Evolutionary conservation across 2,329 filamentous ascomycete species (phyloP).

Genomic region (Verticillium isaacii): DNA sequence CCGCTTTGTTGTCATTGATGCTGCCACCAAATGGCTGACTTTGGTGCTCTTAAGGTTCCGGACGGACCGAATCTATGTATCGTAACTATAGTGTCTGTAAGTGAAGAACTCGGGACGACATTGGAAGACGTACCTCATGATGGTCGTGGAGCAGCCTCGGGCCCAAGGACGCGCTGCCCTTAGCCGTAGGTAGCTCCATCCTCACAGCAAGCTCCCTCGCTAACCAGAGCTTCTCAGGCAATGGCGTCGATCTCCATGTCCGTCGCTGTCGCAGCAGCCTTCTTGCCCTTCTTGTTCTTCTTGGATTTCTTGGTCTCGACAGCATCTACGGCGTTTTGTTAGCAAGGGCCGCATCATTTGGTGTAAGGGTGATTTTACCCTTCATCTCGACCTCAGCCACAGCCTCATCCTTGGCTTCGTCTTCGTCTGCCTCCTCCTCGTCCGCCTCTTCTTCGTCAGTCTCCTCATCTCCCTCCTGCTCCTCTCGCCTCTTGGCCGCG

Average conservation of each 20-base stretch:
- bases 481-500: conserved; percentile 39
- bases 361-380: neutral
- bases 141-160: neutral
- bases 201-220: neutral
- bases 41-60: neutral
- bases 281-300: neutral
- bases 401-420: neutral
- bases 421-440: neutral
- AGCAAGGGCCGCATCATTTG: neutral
- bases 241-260: neutral
- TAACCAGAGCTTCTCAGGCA: neutral
- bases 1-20: neutral
- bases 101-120: neutral
- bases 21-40: neutral
- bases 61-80: neutral
- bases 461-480: neutral
- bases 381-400: neutral
- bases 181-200: neutral
- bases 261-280: neutral
- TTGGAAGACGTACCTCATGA: neutral
- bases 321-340: neutral
- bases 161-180: neutral
- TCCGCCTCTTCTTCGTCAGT: neutral
- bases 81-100: neutral
- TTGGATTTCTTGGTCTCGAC: neutral